phyloP scores from a whole-genome alignment of 805 yeast species.

The Candida gorgasii region DNA sequence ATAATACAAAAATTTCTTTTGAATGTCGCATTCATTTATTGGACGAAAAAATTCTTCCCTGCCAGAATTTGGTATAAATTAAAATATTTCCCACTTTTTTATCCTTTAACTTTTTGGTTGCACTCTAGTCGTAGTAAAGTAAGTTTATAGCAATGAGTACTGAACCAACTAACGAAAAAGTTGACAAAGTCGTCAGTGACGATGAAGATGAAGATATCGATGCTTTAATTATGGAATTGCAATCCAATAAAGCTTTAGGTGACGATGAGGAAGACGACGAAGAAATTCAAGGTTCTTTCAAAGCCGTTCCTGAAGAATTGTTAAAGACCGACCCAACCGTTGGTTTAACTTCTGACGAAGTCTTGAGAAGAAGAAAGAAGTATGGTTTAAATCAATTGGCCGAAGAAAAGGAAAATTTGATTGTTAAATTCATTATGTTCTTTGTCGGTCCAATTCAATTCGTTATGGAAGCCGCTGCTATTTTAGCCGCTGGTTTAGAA shows the following conservation, averaged over 20 bases:
- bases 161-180: conserved; percentile 59
- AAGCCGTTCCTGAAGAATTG: conserved; percentile 83
- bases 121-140: background rate
- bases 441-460: conserved; percentile 95
- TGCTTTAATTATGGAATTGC: conserved; percentile 75
- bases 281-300: conserved; percentile 39
- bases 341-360: conserved; percentile 82
- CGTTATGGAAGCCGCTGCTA: conserved; percentile 97
- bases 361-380: conserved; percentile 81
- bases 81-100: conserved; percentile 10
- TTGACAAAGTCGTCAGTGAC: conserved; percentile 51
- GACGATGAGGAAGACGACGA: conserved; percentile 58
- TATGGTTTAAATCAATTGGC: conserved; percentile 89
- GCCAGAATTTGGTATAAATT: conserved; percentile 4
- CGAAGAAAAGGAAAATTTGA: conserved; percentile 79
- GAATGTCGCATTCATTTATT: conserved; percentile 6
- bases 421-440: conserved; percentile 80
- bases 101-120: conserved; percentile 6
- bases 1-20: conserved; percentile 6
- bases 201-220: conserved; percentile 57
- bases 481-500: conserved; percentile 92
- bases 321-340: conserved; percentile 76
- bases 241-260: conserved; percentile 58
- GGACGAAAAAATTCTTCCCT: conserved; percentile 6
- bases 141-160: conserved; percentile 28